Evolutionary conservation across 371 early-diverging fungal genomes (phyloP), one percentile per base, ranked within the genome.

Genomic region (Rhizopus delemar): DNA sequence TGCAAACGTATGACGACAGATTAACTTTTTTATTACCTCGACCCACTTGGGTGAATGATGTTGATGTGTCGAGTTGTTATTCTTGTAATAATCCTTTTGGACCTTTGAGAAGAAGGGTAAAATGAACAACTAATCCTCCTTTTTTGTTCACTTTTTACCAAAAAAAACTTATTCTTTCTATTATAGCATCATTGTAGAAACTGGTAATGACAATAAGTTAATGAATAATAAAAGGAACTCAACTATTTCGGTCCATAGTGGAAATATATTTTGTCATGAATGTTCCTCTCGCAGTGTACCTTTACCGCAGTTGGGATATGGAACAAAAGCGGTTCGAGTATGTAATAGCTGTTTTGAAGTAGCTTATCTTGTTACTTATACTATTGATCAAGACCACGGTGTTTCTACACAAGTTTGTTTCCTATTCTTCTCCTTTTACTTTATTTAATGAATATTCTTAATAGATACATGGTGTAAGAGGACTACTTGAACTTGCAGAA

Each of bases 391-490:
- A 60, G 87, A 85, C 16, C 81, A 83, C 54, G 84, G 86, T 3
- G 53, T 75, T 35, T 77, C 82, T 3, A 85, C 84, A 8, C 85
- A 85, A 71, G 87, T 86, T 71, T 48, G 49, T 36, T 36, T 11
- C 2, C 11, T 36, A 36, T 32, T 41, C 12, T 35, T 41, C 15
- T 50, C 28, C 35, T 33, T 31, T 41, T 50, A 51, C 39, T 53
- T 36, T 36, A 11, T 8, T 36, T 36, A 53, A 22, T 16, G 9
- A 61, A 31, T 28, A 15, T 35, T 51, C 35, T 46, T n/a, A 22
- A 33, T 69, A 86, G 87, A 81, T 79, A 22, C 84, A 86, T 68
- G 87, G 87, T 29, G 81, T 83, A 6, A 73, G 87, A 63, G 87
- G 87, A 22, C 62, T 86, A 29, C 68, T 82, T 43, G 85, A 85